Evolutionary conservation across 495 filamentous ascomycete genomes (phyloP).

Genomic region (Friedmanniomyces endolithicus): DNA sequence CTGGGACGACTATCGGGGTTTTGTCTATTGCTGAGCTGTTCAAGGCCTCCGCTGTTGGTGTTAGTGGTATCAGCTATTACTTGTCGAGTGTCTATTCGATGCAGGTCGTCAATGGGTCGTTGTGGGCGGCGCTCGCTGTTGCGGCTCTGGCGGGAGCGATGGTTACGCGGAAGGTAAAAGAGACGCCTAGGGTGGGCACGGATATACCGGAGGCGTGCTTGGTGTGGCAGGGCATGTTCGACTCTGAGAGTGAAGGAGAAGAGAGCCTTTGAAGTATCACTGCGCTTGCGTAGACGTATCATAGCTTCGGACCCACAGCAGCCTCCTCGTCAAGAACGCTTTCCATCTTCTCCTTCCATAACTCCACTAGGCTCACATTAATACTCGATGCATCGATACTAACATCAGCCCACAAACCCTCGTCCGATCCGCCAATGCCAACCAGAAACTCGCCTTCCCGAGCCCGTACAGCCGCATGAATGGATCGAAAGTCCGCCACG

Average conservation of each 20-base stretch:
- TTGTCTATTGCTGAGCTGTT: slow-evolving; percentile 34
- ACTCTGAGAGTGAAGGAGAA: slow-evolving; percentile 20
- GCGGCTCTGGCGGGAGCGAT: slow-evolving; percentile 31
- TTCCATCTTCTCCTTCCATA: slow-evolving; percentile 26
- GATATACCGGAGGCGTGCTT: slow-evolving; percentile 31
- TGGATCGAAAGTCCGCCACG: slow-evolving; percentile 14
- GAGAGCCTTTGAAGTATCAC: not conserved
- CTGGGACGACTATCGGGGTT: slow-evolving; percentile 37
- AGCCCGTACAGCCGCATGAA: slow-evolving; percentile 20
- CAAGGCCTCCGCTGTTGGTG: slow-evolving; percentile 34
- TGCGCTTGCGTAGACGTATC: not conserved
- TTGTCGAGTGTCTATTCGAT: slow-evolving; percentile 31
- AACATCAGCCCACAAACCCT: slow-evolving; percentile 18
- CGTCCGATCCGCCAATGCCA: slow-evolving; percentile 20
- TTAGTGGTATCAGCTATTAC: slow-evolving; percentile 33
- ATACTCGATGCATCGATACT: slow-evolving; percentile 15
- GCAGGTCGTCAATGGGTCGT: slow-evolving; percentile 28
- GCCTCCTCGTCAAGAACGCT: slow-evolving; percentile 18
- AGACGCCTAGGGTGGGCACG: slow-evolving; percentile 30
- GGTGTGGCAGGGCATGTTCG: slow-evolving; percentile 37
- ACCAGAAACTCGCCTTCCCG: slow-evolving; percentile 30
- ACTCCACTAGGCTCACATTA: slow-evolving; percentile 11
- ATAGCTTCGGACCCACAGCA: not conserved
- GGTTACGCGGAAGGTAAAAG: slow-evolving; percentile 33
- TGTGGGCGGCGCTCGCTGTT: slow-evolving; percentile 31